phyloP scores from a whole-genome alignment of 2,329 filamentous ascomycete species.

The Colletotrichum theobromicola region DNA sequence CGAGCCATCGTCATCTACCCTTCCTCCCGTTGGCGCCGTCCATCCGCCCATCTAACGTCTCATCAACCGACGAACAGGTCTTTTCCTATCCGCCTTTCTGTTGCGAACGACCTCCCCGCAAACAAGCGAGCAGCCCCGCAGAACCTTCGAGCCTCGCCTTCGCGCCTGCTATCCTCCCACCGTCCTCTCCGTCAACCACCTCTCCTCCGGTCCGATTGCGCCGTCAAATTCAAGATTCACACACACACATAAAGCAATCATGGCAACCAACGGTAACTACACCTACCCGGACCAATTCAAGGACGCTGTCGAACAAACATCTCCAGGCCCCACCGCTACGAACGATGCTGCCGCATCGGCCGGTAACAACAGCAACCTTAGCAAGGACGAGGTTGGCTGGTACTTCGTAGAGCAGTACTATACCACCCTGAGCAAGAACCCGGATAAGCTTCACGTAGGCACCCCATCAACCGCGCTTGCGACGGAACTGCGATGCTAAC shows the following conservation, averaged over 20 bases:
- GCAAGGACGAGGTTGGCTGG: slow-evolving; percentile 97
- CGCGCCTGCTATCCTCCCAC: background rate
- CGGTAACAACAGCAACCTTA: slow-evolving; percentile 52
- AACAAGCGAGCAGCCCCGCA: slow-evolving; percentile 10
- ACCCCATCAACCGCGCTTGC: slow-evolving; percentile 17
- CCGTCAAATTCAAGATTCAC: slow-evolving; percentile 1
- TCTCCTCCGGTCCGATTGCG: slow-evolving; percentile 13
- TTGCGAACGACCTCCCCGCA: background rate
- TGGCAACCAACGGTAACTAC: slow-evolving; percentile 64
- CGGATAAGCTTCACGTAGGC: slow-evolving; percentile 85
- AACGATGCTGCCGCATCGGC: slow-evolving; percentile 35
- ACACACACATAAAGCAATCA: slow-evolving; percentile 32
- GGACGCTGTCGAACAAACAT: slow-evolving; percentile 41
- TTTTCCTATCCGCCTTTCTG: background rate
- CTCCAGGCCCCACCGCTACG: slow-evolving; percentile 37
- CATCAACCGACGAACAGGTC: background rate
- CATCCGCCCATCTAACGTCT: slow-evolving; percentile 1
- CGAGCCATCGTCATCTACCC: background rate
- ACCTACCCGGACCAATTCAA: slow-evolving; percentile 50
- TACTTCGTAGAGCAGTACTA: slow-evolving; percentile 99
- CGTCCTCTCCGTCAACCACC: background rate
- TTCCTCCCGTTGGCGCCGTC: background rate
- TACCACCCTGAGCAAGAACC: slow-evolving; percentile 91
- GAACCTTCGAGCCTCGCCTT: slow-evolving; percentile 14
- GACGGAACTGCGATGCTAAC: background rate